phyloP scores from a whole-genome alignment of 495 filamentous ascomycete genomes.

The Neurospora discreta region DNA sequence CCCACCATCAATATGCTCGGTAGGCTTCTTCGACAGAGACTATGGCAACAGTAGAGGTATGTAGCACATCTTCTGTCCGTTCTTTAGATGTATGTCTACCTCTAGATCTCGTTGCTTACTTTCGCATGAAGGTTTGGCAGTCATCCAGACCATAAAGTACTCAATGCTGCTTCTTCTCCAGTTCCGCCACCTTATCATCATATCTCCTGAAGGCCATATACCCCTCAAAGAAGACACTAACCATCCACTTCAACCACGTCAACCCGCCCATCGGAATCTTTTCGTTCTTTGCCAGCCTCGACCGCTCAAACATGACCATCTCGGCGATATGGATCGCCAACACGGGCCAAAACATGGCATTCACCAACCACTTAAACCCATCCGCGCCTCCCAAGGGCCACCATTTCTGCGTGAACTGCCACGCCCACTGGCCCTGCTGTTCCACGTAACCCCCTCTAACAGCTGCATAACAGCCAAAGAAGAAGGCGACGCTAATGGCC shows the following conservation, averaged over 20 bases:
- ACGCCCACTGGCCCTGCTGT: slow-evolving; percentile 6
- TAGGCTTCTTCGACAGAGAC: background rate
- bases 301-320: slow-evolving; percentile 25
- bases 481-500: slow-evolving; percentile 19
- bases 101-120: background rate
- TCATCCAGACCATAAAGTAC: background rate
- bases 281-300: slow-evolving; percentile 18
- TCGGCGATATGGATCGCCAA: slow-evolving; percentile 28
- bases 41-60: background rate
- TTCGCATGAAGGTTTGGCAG: background rate
- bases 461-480: slow-evolving; percentile 16
- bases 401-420: slow-evolving; percentile 4
- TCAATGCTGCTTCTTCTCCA: slow-evolving; percentile 10
- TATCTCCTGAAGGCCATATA: slow-evolving; percentile 26
- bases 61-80: background rate
- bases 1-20: background rate
- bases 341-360: slow-evolving; percentile 23
- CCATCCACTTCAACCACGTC: slow-evolving; percentile 31
- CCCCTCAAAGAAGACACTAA: slow-evolving; percentile 30
- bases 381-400: slow-evolving; percentile 17
- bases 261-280: slow-evolving; percentile 13
- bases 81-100: background rate
- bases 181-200: slow-evolving; percentile 23
- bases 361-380: slow-evolving; percentile 28
- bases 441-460: slow-evolving; percentile 9